Evolutionary conservation across 1,284 basidiomycete genomes (phyloP).

Genomic region (Ganoderma meredithae): DNA sequence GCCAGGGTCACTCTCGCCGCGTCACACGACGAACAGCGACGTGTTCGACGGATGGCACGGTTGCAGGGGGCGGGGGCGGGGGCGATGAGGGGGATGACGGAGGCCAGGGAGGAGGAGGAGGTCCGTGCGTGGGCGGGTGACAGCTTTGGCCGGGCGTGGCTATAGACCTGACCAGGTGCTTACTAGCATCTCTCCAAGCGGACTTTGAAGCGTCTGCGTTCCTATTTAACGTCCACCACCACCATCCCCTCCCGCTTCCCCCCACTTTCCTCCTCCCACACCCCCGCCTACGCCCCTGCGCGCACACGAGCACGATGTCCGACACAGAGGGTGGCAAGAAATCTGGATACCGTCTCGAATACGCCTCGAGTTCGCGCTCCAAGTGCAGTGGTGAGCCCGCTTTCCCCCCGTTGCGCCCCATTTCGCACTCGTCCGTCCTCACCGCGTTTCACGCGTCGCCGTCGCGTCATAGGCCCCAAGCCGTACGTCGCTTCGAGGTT

Average conservation of each 20-base stretch:
- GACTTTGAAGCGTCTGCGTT: conserved; percentile 42
- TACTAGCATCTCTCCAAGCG: conserved; percentile 41
- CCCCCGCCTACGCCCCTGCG: conserved; percentile 22
- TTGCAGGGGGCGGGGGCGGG: conserved; percentile 9
- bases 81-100: conserved; percentile 11
- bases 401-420: conserved; percentile 31
- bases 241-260: conserved; percentile 31
- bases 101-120: conserved; percentile 21
- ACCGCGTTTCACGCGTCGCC: conserved; percentile 41
- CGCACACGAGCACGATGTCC: conserved; percentile 53
- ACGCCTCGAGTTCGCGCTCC: conserved; percentile 69
- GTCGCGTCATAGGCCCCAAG: conserved; percentile 65
- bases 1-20: background rate
- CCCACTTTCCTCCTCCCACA: conserved; percentile 30
- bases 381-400: conserved; percentile 80
- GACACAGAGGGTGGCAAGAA: conserved; percentile 61
- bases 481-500: conserved; percentile 71
- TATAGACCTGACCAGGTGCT: conserved; percentile 26
- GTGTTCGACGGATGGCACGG: background rate
- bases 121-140: conserved; percentile 34
- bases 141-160: conserved; percentile 32
- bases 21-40: conserved; percentile 1
- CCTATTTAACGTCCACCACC: conserved; percentile 38
- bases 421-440: conserved; percentile 32
- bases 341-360: conserved; percentile 81